Base-by-base conservation (phyloP, 1,284 basidiomycete genomes). In the Anthracocystis walkeri region DNA sequence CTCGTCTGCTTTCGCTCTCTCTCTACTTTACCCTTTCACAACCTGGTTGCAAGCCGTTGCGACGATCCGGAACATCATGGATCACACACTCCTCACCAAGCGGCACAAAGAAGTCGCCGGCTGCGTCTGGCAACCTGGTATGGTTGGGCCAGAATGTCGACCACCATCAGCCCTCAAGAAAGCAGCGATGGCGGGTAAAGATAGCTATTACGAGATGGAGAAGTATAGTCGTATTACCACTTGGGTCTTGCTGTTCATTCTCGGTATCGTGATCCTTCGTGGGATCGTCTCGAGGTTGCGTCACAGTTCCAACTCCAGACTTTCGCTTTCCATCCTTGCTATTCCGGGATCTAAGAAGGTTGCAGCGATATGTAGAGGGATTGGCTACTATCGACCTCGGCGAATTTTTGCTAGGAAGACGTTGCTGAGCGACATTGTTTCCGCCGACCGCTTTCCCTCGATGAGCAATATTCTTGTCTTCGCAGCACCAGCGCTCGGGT, bases 191-290 rank as follows among this genome's bases (percentile, higher is more conserved):
- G 53, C 55, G 21, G 72, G 72, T 33, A 68, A 75, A 27, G 72
- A 75, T 20, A 69, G 65, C 58, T 75, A 75, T 53, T 75, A 75
- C 59, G 63, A 65, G 81, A 99, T 99, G 97, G 97, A 98, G 87
- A 95, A 91, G 38, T 95, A 99, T 83, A 93, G 93, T 7, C 90
- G 92, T 52, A 98, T 97, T 84, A 98, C 96, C 55, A 69, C 72
- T 6, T 75, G 72, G 72, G 49, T 75, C 7, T 29, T 75, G 6
- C 66, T 75, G n/a, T 38, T 56, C 31, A 20, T 75, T 2, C 48
- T 75, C 25, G 72, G 46, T 6, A 11, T 75, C 4, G 62, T 65
- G 14, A 54, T 75, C 33, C 41, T 66, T 23, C 72, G 72, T 18
- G 31, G 48, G 11, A 48, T 75, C 6, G 10, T 75, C 23, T 44